Evolutionary conservation across 768 basidiomycete genomes (phyloP).

Genomic region (Vishniacozyma victoriae): DNA sequence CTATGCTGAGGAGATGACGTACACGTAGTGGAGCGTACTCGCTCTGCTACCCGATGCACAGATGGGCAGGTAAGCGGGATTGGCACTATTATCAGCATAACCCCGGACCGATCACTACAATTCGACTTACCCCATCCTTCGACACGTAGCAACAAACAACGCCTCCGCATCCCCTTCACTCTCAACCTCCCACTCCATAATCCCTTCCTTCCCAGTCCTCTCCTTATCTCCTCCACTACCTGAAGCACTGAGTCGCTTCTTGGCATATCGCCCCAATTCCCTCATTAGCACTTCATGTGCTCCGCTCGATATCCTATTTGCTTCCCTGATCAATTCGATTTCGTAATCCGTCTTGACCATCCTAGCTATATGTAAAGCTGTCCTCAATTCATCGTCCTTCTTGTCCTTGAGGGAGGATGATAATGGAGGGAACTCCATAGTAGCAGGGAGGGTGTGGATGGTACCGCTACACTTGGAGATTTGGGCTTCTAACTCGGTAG

Average conservation of each 20-base stretch:
- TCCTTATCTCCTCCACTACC: background rate
- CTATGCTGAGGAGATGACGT: conserved; percentile 4
- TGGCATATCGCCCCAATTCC: conserved; percentile 60
- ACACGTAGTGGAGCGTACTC: conserved; percentile 77
- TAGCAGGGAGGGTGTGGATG: conserved; percentile 37
- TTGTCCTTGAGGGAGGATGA: conserved; percentile 43
- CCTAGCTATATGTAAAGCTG: conserved; percentile 73
- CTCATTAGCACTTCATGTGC: conserved; percentile 93
- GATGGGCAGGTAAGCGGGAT: conserved; percentile 88
- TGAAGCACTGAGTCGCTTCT: background rate
- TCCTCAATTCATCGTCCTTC: conserved; percentile 63
- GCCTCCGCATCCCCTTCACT: conserved; percentile 93
- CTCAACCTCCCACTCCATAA: conserved; percentile 75
- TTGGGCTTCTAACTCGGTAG: conserved; percentile 48
- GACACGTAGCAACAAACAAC: conserved; percentile 81
- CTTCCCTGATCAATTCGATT: conserved; percentile 66
- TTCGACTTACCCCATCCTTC: conserved; percentile 68
- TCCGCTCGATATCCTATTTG: conserved; percentile 77
- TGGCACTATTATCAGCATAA: conserved; percentile 53
- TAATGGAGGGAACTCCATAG: conserved; percentile 32
- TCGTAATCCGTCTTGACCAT: conserved; percentile 71
- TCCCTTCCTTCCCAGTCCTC: conserved; percentile 30
- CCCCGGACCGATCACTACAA: background rate
- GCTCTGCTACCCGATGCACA: conserved; percentile 81
- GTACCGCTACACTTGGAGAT: conserved; percentile 1